phyloP scores from a whole-genome alignment of 1,284 basidiomycete genomes.

The Austroboletus sp. region DNA sequence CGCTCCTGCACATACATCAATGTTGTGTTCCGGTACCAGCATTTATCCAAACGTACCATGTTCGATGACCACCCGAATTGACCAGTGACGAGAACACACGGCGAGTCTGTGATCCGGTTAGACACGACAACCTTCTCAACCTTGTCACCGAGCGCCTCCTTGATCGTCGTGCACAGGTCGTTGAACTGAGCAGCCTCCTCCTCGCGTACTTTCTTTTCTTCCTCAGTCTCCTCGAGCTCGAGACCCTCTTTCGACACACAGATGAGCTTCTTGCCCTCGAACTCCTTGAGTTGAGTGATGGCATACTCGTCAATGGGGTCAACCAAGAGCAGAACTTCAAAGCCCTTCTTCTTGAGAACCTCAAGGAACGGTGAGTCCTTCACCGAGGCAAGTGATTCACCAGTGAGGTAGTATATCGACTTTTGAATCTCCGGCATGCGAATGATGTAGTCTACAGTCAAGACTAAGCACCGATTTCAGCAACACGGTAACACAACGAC shows the following conservation, averaged over 20 bases:
- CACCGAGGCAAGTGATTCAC: conserved; percentile 89
- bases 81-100: conserved; percentile 94
- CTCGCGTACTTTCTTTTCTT: conserved; percentile 92
- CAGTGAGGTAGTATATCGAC: conserved; percentile 98
- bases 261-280: conserved; percentile 95
- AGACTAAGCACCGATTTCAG: conserved; percentile 4
- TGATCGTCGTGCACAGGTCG: conserved; percentile 90
- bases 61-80: conserved; percentile 99
- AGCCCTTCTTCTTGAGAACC: conserved; percentile 99
- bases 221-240: conserved; percentile 97
- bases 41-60: conserved; percentile 59
- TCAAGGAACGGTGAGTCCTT: conserved; percentile 98
- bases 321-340: conserved; percentile 94
- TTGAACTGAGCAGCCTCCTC: conserved; percentile 80
- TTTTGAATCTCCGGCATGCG: conserved; percentile 99
- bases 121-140: conserved; percentile 99
- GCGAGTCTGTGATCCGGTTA: conserved; percentile 94
- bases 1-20: conserved; percentile 56
- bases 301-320: conserved; percentile 99
- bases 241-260: conserved; percentile 99
- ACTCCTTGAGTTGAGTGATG: conserved; percentile 98
- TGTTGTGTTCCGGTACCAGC: background rate
- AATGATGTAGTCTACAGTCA: conserved; percentile 85
- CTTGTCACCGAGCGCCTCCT: conserved; percentile 98
- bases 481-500: conserved; percentile 17